phyloP scores from a whole-genome alignment of 2,329 filamentous ascomycete species.

The Penicillium digitatum region DNA sequence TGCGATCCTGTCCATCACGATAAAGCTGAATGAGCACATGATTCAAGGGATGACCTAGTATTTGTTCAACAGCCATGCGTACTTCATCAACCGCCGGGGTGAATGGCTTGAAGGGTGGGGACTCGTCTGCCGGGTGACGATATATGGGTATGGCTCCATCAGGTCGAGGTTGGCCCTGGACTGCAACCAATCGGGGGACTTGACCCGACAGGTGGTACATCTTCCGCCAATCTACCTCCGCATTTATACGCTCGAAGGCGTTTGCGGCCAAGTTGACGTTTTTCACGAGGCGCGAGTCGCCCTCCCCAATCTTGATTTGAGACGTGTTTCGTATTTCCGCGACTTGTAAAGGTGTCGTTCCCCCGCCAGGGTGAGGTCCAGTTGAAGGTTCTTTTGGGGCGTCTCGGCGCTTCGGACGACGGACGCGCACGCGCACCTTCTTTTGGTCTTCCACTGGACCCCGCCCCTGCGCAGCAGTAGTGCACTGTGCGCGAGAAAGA shows the following conservation, averaged over 20 bases:
- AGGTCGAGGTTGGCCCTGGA: slow-evolving; percentile 67
- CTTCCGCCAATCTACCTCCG: slow-evolving; percentile 79
- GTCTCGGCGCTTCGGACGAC: slow-evolving; percentile 26
- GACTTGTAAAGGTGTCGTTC: background rate
- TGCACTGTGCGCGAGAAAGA: slow-evolving; percentile 10
- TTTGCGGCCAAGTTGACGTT: slow-evolving; percentile 60
- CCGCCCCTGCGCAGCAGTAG: slow-evolving; percentile 5
- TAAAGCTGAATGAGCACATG: slow-evolving; percentile 93
- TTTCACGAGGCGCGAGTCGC: slow-evolving; percentile 71
- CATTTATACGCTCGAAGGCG: slow-evolving; percentile 65
- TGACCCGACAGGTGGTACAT: slow-evolving; percentile 92
- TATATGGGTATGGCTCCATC: slow-evolving; percentile 81
- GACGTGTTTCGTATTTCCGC: background rate
- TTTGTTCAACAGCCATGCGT: slow-evolving; percentile 63
- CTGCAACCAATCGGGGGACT: slow-evolving; percentile 84
- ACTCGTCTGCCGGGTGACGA: slow-evolving; percentile 86
- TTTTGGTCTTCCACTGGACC: slow-evolving; percentile 16
- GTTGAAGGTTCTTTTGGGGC: slow-evolving; percentile 9
- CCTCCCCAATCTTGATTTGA: slow-evolving; percentile 60
- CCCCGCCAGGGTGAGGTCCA: background rate
- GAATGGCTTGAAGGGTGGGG: slow-evolving; percentile 71
- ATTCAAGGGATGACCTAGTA: slow-evolving; percentile 76
- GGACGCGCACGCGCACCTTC: slow-evolving; percentile 25
- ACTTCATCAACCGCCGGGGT: slow-evolving; percentile 68
- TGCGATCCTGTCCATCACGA: slow-evolving; percentile 82